Conservation (phyloP, 1,284 basidiomycete species). For the Phylloporus sp. region DNA sequence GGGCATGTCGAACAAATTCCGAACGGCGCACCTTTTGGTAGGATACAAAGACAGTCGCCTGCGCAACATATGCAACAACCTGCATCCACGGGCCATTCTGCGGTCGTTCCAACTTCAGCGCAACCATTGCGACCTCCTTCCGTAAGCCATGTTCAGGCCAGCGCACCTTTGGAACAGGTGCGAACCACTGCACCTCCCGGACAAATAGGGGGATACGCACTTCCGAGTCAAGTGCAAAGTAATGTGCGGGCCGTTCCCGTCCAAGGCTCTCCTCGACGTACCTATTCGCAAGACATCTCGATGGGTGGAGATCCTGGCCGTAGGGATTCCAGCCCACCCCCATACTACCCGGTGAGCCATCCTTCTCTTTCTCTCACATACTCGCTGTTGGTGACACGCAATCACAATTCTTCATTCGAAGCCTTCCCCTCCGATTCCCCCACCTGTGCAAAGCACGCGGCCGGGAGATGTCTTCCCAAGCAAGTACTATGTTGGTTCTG, state of each 20-base stretch:
- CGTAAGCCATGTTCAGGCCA: background rate
- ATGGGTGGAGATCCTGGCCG: background rate
- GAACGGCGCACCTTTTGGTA: background rate
- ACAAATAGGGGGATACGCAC: background rate
- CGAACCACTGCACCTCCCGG: background rate
- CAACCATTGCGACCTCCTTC: background rate
- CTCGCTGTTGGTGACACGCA: background rate
- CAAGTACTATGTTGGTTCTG: background rate
- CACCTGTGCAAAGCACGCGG: constrained; percentile 4
- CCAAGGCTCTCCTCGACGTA: background rate
- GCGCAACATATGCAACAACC: background rate
- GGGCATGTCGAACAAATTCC: background rate
- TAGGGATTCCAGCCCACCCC: constrained; percentile 22
- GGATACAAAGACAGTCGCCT: background rate
- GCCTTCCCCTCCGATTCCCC: constrained; percentile 9
- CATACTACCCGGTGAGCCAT: constrained; percentile 27
- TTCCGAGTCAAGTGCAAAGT: background rate
- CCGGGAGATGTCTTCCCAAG: background rate
- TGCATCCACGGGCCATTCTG: background rate
- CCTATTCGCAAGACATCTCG: background rate
- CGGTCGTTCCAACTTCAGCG: background rate
- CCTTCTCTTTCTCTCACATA: background rate
- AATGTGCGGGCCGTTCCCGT: background rate
- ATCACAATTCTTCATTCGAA: constrained; percentile 2
- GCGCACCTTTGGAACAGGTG: background rate